A percentile compares a stretch with the other conserved stretches of the same genome.
phyloP scores from a whole-genome alignment of 495 filamentous ascomycete species.

The Xylaria telfairii region DNA sequence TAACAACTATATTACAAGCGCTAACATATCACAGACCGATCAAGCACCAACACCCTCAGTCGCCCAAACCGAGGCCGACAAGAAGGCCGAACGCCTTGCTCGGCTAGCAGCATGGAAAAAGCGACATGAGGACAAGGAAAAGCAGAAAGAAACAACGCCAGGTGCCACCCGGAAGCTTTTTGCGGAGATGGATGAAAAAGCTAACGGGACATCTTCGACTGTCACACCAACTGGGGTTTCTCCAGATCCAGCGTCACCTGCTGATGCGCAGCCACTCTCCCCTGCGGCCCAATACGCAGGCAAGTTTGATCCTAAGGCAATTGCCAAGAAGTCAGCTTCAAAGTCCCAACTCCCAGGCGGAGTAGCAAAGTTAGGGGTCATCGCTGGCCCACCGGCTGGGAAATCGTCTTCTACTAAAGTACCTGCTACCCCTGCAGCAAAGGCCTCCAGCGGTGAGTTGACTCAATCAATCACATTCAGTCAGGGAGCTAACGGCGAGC shows the following conservation, averaged over 20 bases:
- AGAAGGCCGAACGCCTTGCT: slow-evolving; percentile 81
- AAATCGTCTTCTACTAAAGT: slow-evolving; percentile 16
- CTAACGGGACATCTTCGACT: slow-evolving; percentile 59
- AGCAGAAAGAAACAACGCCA: slow-evolving; percentile 70
- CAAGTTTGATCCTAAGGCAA: slow-evolving; percentile 90
- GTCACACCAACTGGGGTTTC: slow-evolving; percentile 65
- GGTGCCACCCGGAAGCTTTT: slow-evolving; percentile 70
- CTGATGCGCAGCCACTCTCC: slow-evolving; percentile 41
- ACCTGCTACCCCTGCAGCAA: slow-evolving; percentile 24
- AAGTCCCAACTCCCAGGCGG: slow-evolving; percentile 57
- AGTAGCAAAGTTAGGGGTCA: slow-evolving; percentile 47
- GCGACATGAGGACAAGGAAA: slow-evolving; percentile 83
- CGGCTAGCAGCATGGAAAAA: slow-evolving; percentile 92
- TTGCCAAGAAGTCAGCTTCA: slow-evolving; percentile 71
- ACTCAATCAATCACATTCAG: background rate
- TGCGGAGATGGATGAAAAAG: slow-evolving; percentile 77
- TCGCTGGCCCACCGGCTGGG: slow-evolving; percentile 34
- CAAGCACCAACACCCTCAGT: slow-evolving; percentile 59
- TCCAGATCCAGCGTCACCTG: slow-evolving; percentile 51
- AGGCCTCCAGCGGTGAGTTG: slow-evolving; percentile 34
- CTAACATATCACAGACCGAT: slow-evolving; percentile 40
- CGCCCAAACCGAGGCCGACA: slow-evolving; percentile 75
- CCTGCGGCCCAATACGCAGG: slow-evolving; percentile 68
- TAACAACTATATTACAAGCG: slow-evolving; percentile 27
- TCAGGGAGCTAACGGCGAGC: slow-evolving; percentile 1